Percentiles rank a stretch among this genome's conserved stretches.
phyloP scores from a whole-genome alignment of 257 asterid species.

The Haberlea rhodopensis region DNA sequence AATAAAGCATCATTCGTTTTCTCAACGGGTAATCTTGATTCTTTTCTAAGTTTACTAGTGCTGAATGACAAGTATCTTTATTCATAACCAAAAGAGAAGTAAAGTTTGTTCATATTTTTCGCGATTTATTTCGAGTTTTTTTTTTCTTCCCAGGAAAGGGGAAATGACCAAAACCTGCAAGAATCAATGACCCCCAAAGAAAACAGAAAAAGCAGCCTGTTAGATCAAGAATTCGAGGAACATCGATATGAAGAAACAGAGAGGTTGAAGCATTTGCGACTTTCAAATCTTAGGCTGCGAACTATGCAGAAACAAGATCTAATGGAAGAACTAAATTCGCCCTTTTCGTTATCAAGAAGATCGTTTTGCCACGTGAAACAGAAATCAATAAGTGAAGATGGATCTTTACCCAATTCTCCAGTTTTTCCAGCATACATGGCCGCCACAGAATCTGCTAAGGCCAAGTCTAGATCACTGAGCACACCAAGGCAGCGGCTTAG shows the following conservation, averaged over 20 bases:
- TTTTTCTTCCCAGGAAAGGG: slow-evolving; percentile 50
- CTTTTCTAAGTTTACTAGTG: slow-evolving; percentile 1
- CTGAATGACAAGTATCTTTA: neutral
- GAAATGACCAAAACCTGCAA: slow-evolving; percentile 43
- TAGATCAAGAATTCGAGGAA: slow-evolving; percentile 38
- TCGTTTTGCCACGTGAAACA: slow-evolving; percentile 60
- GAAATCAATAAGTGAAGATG: slow-evolving; percentile 50
- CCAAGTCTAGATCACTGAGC: slow-evolving; percentile 73
- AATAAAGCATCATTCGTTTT: slow-evolving; percentile 71
- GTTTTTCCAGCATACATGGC: slow-evolving; percentile 75
- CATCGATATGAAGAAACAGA: slow-evolving; percentile 34
- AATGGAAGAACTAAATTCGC: slow-evolving; percentile 44
- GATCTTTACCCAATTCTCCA: slow-evolving; percentile 60
- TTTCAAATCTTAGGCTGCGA: slow-evolving; percentile 38
- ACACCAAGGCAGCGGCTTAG: slow-evolving; percentile 68
- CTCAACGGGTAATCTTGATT: slow-evolving; percentile 56
- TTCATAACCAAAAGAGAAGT: neutral
- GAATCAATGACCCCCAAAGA: slow-evolving; percentile 42
- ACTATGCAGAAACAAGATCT: slow-evolving; percentile 37
- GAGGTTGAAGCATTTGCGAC: slow-evolving; percentile 33
- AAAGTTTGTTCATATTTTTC: neutral
- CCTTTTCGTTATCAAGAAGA: slow-evolving; percentile 59
- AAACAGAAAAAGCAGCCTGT: slow-evolving; percentile 39
- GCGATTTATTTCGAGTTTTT: neutral
- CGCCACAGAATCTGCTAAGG: slow-evolving; percentile 80